phyloP scores from a whole-genome alignment of 2,329 filamentous ascomycete genomes.

The Cladophialophora immunda region DNA sequence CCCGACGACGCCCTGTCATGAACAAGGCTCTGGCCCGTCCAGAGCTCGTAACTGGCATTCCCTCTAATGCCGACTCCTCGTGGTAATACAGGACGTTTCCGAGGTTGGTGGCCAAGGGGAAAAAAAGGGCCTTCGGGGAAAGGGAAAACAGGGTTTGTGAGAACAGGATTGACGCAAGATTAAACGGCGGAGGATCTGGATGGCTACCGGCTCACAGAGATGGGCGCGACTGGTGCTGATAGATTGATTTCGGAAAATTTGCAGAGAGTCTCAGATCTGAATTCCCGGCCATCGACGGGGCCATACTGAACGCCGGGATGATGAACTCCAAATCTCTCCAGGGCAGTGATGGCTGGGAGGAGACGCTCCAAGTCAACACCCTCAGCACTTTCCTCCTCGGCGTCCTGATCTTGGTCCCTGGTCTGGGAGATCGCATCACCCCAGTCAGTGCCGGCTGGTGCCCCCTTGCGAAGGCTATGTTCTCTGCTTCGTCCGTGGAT shows the following conservation, averaged over 20 bases:
- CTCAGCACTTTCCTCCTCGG: slow-evolving; percentile 65
- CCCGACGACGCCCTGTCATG: no score
- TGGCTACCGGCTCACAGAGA: no score
- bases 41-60: neutral
- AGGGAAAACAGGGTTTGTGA: neutral
- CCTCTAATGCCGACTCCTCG: neutral
- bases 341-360: slow-evolving; percentile 58
- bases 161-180: neutral
- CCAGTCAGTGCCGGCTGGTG: no score
- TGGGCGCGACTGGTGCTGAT: no score
- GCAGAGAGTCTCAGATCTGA: slow-evolving; percentile 44
- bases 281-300: slow-evolving; percentile 53
- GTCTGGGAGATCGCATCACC: no score
- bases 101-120: neutral
- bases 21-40: no score
- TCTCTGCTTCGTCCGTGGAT: no score
- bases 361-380: slow-evolving; percentile 66
- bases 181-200: no score
- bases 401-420: slow-evolving; percentile 62
- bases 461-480: no score
- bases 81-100: neutral
- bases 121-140: neutral
- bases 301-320: slow-evolving; percentile 57
- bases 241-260: no score
- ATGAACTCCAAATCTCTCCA: slow-evolving; percentile 49